Evolutionary conservation across 345 rosid genomes (phyloP).

Genomic region (Moringa oleifera): DNA sequence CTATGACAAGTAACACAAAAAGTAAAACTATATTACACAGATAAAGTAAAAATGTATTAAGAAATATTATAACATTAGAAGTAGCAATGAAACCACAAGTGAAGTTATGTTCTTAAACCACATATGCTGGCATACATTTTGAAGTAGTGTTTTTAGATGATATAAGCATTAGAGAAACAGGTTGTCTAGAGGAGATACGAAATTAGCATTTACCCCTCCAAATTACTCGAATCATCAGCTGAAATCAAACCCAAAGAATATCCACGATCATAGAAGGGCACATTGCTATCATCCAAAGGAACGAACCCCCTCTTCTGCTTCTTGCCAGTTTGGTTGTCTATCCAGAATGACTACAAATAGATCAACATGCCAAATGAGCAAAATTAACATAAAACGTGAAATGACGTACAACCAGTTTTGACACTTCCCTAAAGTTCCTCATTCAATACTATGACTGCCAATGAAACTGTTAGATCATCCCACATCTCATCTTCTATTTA

Average conservation of each 20-base stretch:
- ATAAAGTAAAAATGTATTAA: too few relatives aligned
- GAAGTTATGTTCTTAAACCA: neutral
- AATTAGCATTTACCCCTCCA: conserved; percentile 51
- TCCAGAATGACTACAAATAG: conserved; percentile 74
- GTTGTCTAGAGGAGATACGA: neutral
- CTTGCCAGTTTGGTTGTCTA: conserved; percentile 56
- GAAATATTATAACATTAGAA: too few relatives aligned
- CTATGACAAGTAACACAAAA: conserved; percentile 37
- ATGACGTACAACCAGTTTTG: too few relatives aligned
- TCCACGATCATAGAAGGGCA: conserved; percentile 93
- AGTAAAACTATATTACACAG: neutral
- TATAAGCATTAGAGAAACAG: too few relatives aligned
- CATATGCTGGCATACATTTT: neutral
- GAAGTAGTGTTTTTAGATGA: too few relatives aligned
- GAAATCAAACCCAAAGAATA: conserved; percentile 72
- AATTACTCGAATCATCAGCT: conserved; percentile 52
- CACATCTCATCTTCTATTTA: too few relatives aligned
- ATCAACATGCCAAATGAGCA: conserved; percentile 15
- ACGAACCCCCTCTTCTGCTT: conserved; percentile 24
- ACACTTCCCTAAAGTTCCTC: too few relatives aligned
- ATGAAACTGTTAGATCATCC: too few relatives aligned
- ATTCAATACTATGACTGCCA: too few relatives aligned
- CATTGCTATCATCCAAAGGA: conserved; percentile 42
- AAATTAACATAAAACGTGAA: too few relatives aligned
- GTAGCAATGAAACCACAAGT: neutral